Conservation (phyloP, 805 yeast species). For the Ogataea methanolica region DNA sequence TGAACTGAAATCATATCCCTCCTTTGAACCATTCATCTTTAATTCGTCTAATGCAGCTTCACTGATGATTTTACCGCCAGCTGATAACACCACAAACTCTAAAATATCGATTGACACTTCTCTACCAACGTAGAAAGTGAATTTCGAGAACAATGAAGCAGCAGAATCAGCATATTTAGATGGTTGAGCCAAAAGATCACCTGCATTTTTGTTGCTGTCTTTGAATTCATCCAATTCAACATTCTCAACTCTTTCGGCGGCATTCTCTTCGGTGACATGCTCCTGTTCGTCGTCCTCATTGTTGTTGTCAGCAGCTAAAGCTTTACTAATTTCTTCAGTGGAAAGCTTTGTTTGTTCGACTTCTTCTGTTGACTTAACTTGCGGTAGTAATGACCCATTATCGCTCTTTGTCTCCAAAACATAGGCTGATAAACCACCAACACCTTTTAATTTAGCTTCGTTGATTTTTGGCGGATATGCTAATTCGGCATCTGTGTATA, state of each 20-base stretch:
- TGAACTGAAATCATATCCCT: slow-evolving; percentile 52
- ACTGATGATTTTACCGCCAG: slow-evolving; percentile 81
- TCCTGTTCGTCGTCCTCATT: slow-evolving; percentile 33
- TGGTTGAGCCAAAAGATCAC: slow-evolving; percentile 76
- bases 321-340: slow-evolving; percentile 39
- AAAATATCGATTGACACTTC: slow-evolving; percentile 91
- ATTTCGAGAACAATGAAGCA: slow-evolving; percentile 64
- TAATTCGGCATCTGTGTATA: slow-evolving; percentile 80
- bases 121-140: slow-evolving; percentile 85
- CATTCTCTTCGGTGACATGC: slow-evolving; percentile 32
- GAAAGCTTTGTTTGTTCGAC: slow-evolving; percentile 37
- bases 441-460: slow-evolving; percentile 65
- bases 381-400: slow-evolving; percentile 35
- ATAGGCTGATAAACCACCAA: slow-evolving; percentile 85
- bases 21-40: slow-evolving; percentile 40
- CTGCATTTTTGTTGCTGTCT: slow-evolving; percentile 54
- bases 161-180: slow-evolving; percentile 50
- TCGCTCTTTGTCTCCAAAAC: slow-evolving; percentile 56
- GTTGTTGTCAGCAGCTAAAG: slow-evolving; percentile 51
- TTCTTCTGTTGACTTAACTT: slow-evolving; percentile 18
- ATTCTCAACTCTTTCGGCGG: slow-evolving; percentile 37
- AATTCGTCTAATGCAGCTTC: slow-evolving; percentile 85
- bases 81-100: slow-evolving; percentile 80
- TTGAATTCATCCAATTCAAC: slow-evolving; percentile 67
- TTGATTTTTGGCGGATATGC: slow-evolving; percentile 90